phyloP scores from a whole-genome alignment of 257 asterid genomes.

The Fraxinus anomala region DNA sequence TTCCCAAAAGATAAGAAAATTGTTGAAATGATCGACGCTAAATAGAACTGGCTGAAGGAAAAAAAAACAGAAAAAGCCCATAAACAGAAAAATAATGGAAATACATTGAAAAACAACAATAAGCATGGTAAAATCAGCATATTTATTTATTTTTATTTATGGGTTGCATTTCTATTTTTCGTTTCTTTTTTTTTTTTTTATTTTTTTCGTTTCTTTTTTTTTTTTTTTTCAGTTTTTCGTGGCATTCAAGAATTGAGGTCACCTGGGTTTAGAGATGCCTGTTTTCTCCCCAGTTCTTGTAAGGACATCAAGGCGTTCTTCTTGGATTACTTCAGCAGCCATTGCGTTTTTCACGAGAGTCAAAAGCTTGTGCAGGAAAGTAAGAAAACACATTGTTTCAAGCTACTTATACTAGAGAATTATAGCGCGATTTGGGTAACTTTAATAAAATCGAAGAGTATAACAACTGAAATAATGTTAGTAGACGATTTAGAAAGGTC shows the following conservation, averaged over 20 bases:
- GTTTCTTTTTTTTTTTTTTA: no score
- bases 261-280: constrained; percentile 88
- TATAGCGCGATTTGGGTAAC: background rate
- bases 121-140: background rate
- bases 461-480: no score
- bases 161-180: background rate
- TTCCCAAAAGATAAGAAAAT: background rate
- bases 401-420: background rate
- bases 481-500: no score
- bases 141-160: background rate
- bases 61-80: no score
- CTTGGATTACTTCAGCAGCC: constrained; percentile 29
- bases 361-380: background rate
- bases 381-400: background rate
- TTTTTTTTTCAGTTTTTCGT: background rate
- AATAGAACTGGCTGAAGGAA: background rate
- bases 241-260: constrained; percentile 15
- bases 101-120: background rate
- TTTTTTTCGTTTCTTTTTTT: no score
- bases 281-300: constrained; percentile 73
- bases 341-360: background rate
- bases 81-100: background rate
- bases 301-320: constrained; percentile 80
- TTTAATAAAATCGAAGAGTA: no score
- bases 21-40: background rate